These are phyloP conservation scores for Pilatotrama ljubarskyi DNA, from an alignment of 768 basidiomycete genomes.

Conservation along the genomic window DNA sequence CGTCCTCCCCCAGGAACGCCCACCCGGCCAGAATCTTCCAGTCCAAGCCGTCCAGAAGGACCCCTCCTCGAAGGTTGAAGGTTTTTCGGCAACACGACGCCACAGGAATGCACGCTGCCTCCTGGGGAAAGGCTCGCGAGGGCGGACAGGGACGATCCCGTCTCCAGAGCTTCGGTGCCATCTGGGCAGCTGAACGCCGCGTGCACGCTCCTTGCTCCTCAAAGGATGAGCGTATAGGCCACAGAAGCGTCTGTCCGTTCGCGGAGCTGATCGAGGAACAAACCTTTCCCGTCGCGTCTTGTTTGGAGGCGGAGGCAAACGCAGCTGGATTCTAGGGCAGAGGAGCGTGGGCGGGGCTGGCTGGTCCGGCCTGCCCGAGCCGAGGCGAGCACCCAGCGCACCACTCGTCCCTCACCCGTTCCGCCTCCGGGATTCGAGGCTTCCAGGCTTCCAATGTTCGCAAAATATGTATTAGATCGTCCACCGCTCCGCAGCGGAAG, in stretches of 20 bases:
- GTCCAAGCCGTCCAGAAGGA: neutral
- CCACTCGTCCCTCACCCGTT: neutral
- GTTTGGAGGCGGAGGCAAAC: neutral
- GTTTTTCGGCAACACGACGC: conserved; percentile 3
- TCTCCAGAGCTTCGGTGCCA: neutral
- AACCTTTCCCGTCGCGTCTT: neutral
- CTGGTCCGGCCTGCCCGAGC: no score
- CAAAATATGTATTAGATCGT: neutral
- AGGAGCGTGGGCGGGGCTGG: no score
- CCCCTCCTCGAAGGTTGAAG: neutral
- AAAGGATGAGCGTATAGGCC: neutral
- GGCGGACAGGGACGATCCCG: neutral
- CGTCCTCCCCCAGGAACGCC: no score
- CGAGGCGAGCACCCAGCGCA: neutral
- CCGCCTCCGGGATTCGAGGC: neutral
- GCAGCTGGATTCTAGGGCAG: neutral
- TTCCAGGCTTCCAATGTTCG: no score
- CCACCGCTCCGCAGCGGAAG: neutral
- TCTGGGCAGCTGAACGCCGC: no score
- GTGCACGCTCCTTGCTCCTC: no score
- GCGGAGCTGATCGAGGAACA: neutral
- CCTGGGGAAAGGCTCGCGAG: neutral
- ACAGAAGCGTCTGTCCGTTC: neutral
- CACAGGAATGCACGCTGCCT: conserved; percentile 11
- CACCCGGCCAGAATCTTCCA: neutral